Evolutionary conservation across 1,284 basidiomycete species (phyloP).

Genomic region (Flammula alnicola): DNA sequence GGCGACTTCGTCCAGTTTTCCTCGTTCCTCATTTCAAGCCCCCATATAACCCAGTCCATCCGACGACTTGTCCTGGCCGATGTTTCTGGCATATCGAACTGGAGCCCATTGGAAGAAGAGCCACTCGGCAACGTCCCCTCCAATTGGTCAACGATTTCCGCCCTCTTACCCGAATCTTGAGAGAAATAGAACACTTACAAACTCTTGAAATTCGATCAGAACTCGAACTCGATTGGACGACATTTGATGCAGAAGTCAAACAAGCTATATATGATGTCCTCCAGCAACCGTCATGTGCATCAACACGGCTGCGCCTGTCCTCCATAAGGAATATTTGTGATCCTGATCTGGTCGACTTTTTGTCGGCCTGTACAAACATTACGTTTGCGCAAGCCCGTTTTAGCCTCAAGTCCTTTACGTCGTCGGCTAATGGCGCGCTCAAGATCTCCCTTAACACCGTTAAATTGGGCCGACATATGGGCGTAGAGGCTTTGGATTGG

Average conservation of each 20-base stretch:
- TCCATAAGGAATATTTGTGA: slow-evolving; percentile 4
- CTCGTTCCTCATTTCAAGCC: slow-evolving; percentile 8
- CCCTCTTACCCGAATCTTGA: slow-evolving; percentile 6
- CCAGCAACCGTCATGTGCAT: neutral
- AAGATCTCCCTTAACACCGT: neutral
- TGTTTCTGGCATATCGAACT: slow-evolving; percentile 2
- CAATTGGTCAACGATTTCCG: slow-evolving; percentile 6
- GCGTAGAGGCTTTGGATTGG: slow-evolving; percentile 9
- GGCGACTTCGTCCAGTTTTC: slow-evolving; percentile 6
- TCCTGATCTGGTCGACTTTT: slow-evolving; percentile 3
- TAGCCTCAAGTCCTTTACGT: neutral
- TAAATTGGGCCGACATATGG: slow-evolving; percentile 6
- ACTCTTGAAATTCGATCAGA: slow-evolving; percentile 12
- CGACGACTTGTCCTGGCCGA: slow-evolving; percentile 7
- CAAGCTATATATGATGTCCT: slow-evolving; percentile 8
- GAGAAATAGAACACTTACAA: slow-evolving; percentile 5
- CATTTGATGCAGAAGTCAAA: slow-evolving; percentile 7
- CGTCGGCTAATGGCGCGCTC: neutral
- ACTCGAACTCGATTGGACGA: slow-evolving; percentile 12
- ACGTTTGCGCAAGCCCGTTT: slow-evolving; percentile 5
- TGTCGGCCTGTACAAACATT: slow-evolving; percentile 3
- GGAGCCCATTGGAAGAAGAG: no score
- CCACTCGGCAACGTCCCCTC: no score
- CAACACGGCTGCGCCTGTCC: slow-evolving; percentile 1
- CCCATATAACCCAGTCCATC: slow-evolving; percentile 4